Evolutionary conservation across 2,329 filamentous ascomycete genomes (phyloP).

Genomic region (Tolypocladium capitatum): DNA sequence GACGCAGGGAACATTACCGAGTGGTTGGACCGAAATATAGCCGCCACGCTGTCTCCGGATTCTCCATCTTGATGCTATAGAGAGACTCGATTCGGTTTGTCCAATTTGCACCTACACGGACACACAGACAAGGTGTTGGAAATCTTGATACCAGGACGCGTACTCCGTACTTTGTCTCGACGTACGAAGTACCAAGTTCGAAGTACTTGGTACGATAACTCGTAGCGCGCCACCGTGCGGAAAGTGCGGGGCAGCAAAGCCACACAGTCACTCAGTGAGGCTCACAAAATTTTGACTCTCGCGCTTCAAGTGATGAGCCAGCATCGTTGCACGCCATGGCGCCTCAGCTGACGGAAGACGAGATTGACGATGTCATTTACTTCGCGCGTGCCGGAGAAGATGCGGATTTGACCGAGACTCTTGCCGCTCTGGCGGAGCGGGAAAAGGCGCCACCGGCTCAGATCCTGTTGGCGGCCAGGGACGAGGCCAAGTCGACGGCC

Average conservation of each 20-base stretch:
- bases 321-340: constrained; percentile 22
- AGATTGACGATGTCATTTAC: constrained; percentile 87
- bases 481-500: constrained; percentile 65
- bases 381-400: constrained; percentile 67
- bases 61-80: background rate
- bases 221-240: constrained; percentile 22
- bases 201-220: too few relatives aligned
- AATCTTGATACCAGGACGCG: too few relatives aligned
- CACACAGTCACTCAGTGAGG: constrained; percentile 21
- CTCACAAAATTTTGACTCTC: constrained; percentile 15
- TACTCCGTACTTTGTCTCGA: too few relatives aligned
- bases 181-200: too few relatives aligned
- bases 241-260: constrained; percentile 17
- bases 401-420: constrained; percentile 46
- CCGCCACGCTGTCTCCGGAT: background rate
- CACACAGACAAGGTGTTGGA: too few relatives aligned
- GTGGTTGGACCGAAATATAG: constrained; percentile 36
- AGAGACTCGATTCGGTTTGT: too few relatives aligned
- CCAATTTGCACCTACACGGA: too few relatives aligned
- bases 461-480: constrained; percentile 56
- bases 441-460: constrained; percentile 47
- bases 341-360: constrained; percentile 54
- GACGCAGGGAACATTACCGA: constrained; percentile 32
- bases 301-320: constrained; percentile 2
- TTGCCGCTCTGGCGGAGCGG: constrained; percentile 47